Evolutionary conservation across 2,329 filamentous ascomycete species (phyloP), one percentile per base, ranked within the genome.

Genomic region (Claviceps sp.): DNA sequence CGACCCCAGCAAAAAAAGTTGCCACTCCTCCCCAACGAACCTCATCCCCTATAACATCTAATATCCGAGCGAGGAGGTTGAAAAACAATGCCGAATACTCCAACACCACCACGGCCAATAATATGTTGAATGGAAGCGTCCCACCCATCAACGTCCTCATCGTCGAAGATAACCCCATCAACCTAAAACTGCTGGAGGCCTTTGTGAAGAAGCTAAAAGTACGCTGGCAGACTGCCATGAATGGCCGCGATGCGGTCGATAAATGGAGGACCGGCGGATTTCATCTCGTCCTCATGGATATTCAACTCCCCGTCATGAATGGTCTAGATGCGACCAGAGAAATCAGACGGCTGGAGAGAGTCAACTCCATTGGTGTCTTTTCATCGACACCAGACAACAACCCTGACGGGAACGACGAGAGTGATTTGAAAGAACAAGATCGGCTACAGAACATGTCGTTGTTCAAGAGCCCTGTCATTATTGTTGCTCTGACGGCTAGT

Each of bases 141-240:
- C 93, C 93, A 7, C 91, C 93, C 1, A 97, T 98, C 70, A 97
- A 95, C 60, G 90, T 97, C 7, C 75, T 98, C 44, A 95, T 98
- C 55, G 93, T 98, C 14, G 93, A 98, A 71, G 93, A 98, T 71
- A 98, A 98, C 67, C 89, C 93, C 57, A 97, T 98, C 76, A 98
- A 97, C 64, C 73, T 97, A 59, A 87, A 89, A 62, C 81, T 98
- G 10, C 74, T 98, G 39, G 91, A 96, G 64, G 89, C 90, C 1
- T 95, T 98, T 63, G 91, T 97, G 75, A 95, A 96, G 70, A 78
- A 89, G 48, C 76, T 98, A 48, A 96, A 95, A 64, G 93, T 98
- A 6, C 81, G 93, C 38, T 97, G 91, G 89, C 86, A 93, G 68
- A 94, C 89, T n/a, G 93, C 93, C 40, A 89, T 94, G 77, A 95